Conservation (phyloP, 139 green algal species). For the Parachlorella kessleri region DNA sequence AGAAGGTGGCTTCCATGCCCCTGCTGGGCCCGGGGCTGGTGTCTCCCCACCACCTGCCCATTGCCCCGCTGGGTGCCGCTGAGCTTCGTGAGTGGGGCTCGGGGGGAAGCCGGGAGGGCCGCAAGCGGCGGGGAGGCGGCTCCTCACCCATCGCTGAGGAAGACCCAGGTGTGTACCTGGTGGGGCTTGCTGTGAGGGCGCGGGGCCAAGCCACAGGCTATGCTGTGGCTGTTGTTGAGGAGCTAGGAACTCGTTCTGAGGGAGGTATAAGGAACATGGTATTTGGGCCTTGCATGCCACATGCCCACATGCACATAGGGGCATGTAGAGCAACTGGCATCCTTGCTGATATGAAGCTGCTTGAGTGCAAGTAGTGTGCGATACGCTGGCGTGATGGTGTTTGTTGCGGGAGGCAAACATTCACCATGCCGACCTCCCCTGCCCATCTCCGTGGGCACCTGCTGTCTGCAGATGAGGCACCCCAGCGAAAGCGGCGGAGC, state of each 20-base stretch:
- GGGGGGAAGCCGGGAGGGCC: neutral
- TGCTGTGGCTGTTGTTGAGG: neutral
- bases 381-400: too few species aligned
- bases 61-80: neutral
- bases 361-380: too few species aligned
- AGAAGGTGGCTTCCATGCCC: conserved; percentile 54
- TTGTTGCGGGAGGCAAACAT: too few species aligned
- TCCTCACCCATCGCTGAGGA: neutral
- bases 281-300: neutral
- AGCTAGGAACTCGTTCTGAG: too few species aligned
- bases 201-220: neutral
- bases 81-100: too few species aligned
- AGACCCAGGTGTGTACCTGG: neutral
- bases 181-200: too few species aligned
- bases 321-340: too few species aligned
- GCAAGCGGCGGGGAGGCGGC: neutral
- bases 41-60: neutral
- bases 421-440: too few species aligned
- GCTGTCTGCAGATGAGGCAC: too few species aligned
- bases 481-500: too few species aligned
- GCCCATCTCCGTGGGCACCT: too few species aligned
- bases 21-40: conserved; percentile 19
- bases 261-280: neutral
- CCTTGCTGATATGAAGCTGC: too few species aligned
- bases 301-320: neutral